phyloP scores from a whole-genome alignment of 2,329 filamentous ascomycete species.

The Pestalotiopsis sp. region DNA sequence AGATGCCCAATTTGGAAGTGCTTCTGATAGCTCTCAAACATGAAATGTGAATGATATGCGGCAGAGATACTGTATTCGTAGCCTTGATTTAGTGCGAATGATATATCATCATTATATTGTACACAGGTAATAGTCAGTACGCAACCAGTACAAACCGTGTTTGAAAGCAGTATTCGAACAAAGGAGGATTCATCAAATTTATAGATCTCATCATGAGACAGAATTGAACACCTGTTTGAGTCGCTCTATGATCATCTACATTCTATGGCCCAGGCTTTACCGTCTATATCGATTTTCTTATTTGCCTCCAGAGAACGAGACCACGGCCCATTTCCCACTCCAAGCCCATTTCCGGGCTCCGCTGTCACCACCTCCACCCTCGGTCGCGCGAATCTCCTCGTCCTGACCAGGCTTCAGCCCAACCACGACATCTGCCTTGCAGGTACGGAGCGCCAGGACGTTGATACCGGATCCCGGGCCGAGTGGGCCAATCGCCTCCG shows the following conservation, averaged over 20 bases:
- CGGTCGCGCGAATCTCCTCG: conserved; percentile 71
- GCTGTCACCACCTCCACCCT: conserved; percentile 72
- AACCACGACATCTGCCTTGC: conserved; percentile 95
- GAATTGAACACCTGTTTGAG: not conserved
- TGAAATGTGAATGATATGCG: not conserved
- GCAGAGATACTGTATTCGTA: not conserved
- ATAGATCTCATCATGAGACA: not conserved
- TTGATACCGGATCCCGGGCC: conserved; percentile 83
- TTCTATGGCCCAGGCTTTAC: not conserved
- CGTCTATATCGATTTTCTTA: conserved; percentile 8
- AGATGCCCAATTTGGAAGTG: not conserved
- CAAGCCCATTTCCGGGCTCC: conserved; percentile 86
- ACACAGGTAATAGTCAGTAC: too few species aligned
- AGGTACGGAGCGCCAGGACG: conserved; percentile 84
- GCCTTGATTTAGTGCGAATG: too few species aligned
- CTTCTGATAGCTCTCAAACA: not conserved
- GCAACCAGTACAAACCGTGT: too few species aligned
- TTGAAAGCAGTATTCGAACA: too few species aligned
- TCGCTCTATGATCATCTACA: conserved; percentile 4
- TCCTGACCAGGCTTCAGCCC: conserved; percentile 82
- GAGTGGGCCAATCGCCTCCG: conserved; percentile 81
- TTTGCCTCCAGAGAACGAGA: conserved; percentile 79
- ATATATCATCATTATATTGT: too few species aligned
- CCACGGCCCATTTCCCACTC: conserved; percentile 96
- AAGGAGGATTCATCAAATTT: too few species aligned